Conservation (phyloP, 1,284 basidiomycete species). For the Kalmanozyma brasiliensis region DNA sequence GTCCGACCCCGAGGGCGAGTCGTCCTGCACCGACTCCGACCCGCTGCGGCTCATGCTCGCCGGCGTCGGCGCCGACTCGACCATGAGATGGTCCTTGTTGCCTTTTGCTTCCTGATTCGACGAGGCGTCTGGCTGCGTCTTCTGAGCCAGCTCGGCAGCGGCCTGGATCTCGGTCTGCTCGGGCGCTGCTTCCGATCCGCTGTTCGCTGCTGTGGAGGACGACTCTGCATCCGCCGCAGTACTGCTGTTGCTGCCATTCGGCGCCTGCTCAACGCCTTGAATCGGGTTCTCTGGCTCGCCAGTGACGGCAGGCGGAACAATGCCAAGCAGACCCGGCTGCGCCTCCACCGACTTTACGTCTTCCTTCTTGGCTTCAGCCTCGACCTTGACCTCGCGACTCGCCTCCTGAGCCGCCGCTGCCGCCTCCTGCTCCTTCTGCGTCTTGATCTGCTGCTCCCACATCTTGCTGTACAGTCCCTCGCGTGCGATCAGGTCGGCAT, state of each 20-base stretch:
- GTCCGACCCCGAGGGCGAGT: conserved; percentile 39
- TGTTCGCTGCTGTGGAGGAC: neutral
- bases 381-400: conserved; percentile 2
- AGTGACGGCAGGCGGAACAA: conserved; percentile 40
- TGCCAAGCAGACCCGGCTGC: conserved; percentile 40
- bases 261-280: conserved; percentile 2
- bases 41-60: conserved; percentile 10
- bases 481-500: conserved; percentile 58
- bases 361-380: conserved; percentile 9
- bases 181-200: conserved; percentile 7
- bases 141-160: conserved; percentile 17
- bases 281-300: conserved; percentile 43
- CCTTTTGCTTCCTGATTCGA: neutral
- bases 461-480: conserved; percentile 59
- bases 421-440: conserved; percentile 63
- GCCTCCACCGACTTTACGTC: conserved; percentile 4
- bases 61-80: conserved; percentile 2
- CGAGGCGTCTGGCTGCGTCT: conserved; percentile 13
- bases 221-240: conserved; percentile 2
- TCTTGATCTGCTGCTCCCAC: conserved; percentile 67
- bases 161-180: conserved; percentile 17
- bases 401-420: conserved; percentile 38
- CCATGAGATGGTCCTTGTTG: conserved; percentile 11
- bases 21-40: too few relatives aligned
- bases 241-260: neutral